Evolutionary conservation across 164 flowering plant genomes (phyloP).

Genomic region (Pachysandra terminalis): DNA sequence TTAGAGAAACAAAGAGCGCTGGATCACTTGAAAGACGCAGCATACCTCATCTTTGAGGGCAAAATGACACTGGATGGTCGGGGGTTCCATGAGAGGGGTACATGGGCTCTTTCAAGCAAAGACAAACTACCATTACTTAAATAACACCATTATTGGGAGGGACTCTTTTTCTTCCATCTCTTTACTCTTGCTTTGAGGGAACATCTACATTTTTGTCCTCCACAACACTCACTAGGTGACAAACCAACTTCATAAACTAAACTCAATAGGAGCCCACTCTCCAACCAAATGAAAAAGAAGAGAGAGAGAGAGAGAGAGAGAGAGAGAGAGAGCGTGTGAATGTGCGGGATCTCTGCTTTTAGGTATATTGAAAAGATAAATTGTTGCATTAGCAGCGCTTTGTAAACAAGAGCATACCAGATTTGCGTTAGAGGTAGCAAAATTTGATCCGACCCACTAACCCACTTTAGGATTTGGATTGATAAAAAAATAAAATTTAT

Average conservation of each 20-base stretch:
- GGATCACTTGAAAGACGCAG: background rate
- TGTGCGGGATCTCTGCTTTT: too few species aligned
- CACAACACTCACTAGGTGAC: conserved; percentile 3
- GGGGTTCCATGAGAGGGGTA: conserved; percentile 2
- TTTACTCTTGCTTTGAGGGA: conserved; percentile 3
- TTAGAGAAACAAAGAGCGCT: too few species aligned
- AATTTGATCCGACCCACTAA: too few species aligned
- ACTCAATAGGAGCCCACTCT: too few species aligned
- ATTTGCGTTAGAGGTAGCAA: too few species aligned
- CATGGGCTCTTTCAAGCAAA: conserved; percentile 9
- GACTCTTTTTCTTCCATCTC: conserved; percentile 5
- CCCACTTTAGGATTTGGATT: too few species aligned
- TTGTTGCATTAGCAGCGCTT: too few species aligned
- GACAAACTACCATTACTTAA: conserved; percentile 12
- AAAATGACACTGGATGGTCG: conserved; percentile 9
- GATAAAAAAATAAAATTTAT: too few species aligned
- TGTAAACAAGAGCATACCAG: too few species aligned
- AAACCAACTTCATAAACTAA: background rate
- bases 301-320: too few species aligned
- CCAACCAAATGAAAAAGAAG: background rate
- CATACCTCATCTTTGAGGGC: conserved; percentile 15
- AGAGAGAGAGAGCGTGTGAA: too few species aligned
- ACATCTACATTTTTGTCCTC: conserved; percentile 6
- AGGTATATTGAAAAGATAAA: too few species aligned
- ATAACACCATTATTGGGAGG: conserved; percentile 9